Evolutionary conservation across 2,329 filamentous ascomycete species (phyloP), one percentile per base, ranked within the genome.

Genomic region (Epichloe sibirici): DNA sequence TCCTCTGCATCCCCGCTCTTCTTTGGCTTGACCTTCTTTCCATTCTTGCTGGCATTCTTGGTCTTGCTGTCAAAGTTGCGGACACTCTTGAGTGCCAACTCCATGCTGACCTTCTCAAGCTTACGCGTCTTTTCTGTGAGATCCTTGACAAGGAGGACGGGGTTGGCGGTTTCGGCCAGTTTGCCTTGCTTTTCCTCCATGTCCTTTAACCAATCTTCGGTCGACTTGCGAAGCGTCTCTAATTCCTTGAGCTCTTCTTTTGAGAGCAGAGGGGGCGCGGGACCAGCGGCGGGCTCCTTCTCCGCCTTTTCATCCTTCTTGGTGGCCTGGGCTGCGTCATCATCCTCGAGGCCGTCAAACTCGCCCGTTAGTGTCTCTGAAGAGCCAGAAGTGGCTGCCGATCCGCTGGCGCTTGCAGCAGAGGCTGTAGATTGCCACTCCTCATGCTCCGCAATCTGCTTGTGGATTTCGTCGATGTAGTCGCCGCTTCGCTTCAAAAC

Each of bases 321-420:
- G 61, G 63, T 60, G 66, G 64, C 9, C 15, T 48, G 15, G 25
- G 49, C 52, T 61, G 63, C 37, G 64, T 73, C 69, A 23, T 88
- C 85, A 49, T 93, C 88, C 57, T 95, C 90, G 1, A 93, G 79
- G n/a, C 82, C 86, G 37, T 83, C 87, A 61, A 88, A 82, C 3
- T 81, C 79, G 40, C 73, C 74, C 11, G 74, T 66, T 2, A 77
- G 66, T 1, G 76, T 71, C 17, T 77, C 71, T 4, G 77, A 63
- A 2, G 74, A 67, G 6, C 76, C 55, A 1, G 77, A 66, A 1
- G 76, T 71, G 15, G 77, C 70, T 5, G 77, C 64, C 1, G 74
- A 67, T 7, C 76, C 56, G 6, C 73, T 69, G 17, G 74, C 65
- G 53, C 66, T 71, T 3, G 51, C 34, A 4, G 49, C 49, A 13